Base-by-base conservation (phyloP, 768 basidiomycete genomes). In the Psilocybe sp. region DNA sequence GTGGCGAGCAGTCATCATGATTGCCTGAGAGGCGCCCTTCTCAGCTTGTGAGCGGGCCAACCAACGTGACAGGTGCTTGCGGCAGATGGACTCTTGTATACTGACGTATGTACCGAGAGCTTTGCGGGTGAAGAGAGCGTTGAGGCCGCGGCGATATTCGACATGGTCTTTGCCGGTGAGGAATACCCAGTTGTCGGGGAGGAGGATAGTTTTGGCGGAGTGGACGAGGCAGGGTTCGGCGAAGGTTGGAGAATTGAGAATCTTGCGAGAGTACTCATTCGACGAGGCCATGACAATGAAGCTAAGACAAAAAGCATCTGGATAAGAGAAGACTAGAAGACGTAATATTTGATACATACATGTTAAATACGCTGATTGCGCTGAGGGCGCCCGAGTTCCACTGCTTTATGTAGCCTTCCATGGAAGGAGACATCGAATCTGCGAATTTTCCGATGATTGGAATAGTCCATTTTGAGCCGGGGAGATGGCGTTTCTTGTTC, bases 251-350 rank as follows among this genome's bases (percentile, higher is more conserved):
- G 93, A 93, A 75, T 98, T 98, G 64, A 99, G 75, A 59, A 98
- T 95, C 71, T 96, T 98, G 62, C 96, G 88, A 10, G 95, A 75
- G 68, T 83, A 92, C 57, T 96, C 87, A 60, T 93, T 98, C 3
- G 90, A 86, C 7, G 96, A 91, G 18, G 94, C 93, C 83, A 98
- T 95, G 62, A 99, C 97, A 63, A 99, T 98, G 69, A 98, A 98
- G 60, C 97, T 99, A 64, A 38, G 19, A 28, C 32, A 19, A 16
- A 12, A 43, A 35, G 40, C 56, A 47, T 61, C 40, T 44, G 18
- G 33, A 8, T 6, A 46, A 19, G 11, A 48, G 14, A 31, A 33
- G 34, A n/a, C 13, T 33, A 16, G 20, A 35, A 32, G 32, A 15
- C 33, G 33, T 36, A 32, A 37, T 47, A 34, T 44, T 36, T 13